phyloP scores from a whole-genome alignment of 2,329 filamentous ascomycete genomes.

The Aspergillus fischeri region DNA sequence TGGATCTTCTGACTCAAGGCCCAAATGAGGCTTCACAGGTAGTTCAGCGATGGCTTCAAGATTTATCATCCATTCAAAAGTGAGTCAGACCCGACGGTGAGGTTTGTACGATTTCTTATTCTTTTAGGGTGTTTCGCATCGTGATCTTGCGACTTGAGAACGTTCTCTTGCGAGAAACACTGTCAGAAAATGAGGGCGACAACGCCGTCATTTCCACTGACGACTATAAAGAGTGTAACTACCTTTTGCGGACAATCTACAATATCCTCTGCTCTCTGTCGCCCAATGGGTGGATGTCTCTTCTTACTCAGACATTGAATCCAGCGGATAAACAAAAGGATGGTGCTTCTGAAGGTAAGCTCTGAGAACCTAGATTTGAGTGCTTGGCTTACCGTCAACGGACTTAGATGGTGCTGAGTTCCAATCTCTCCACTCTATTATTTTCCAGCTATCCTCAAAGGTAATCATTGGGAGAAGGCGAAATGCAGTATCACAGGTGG shows the following conservation, averaged over 20 bases:
- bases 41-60: conserved; percentile 74
- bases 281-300: conserved; percentile 64
- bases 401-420: conserved; percentile 21
- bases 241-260: conserved; percentile 71
- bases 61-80: conserved; percentile 48
- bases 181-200: conserved; percentile 28
- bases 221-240: conserved; percentile 71
- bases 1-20: conserved; percentile 73
- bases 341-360: conserved; percentile 48
- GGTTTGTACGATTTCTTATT: conserved; percentile 2
- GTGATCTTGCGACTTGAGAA: conserved; percentile 32
- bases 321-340: conserved; percentile 46
- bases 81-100: conserved; percentile 27
- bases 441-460: conserved; percentile 29
- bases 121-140: conserved; percentile 33
- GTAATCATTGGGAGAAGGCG: conserved; percentile 23
- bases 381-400: conserved; percentile 2
- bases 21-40: conserved; percentile 71
- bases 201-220: conserved; percentile 49
- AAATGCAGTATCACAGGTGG: conserved; percentile 26
- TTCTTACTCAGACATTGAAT: conserved; percentile 60
- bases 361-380: not conserved
- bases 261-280: conserved; percentile 67
- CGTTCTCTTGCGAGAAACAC: conserved; percentile 25
- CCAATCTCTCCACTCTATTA: conserved; percentile 30